Evolutionary conservation across 495 filamentous ascomycete species (phyloP).

Genomic region (Podospora sp.): DNA sequence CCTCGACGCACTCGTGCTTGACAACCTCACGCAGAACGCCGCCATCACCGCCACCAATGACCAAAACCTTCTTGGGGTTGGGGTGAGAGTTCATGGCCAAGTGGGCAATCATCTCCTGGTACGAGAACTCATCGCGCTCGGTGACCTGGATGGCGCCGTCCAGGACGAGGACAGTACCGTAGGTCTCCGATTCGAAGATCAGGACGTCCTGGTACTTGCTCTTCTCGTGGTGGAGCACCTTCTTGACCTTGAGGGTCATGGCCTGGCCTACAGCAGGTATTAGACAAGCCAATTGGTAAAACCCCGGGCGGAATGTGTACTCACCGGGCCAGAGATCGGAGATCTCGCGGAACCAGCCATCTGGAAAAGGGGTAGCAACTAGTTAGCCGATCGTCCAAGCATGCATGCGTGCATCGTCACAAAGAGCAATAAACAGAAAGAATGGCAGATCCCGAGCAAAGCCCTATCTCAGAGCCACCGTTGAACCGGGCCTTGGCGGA

Average conservation of each 20-base stretch:
- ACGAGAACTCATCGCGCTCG: slow-evolving; percentile 97
- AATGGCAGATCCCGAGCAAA: neutral
- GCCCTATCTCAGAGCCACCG: neutral
- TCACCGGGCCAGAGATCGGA: slow-evolving; percentile 92
- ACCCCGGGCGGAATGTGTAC: slow-evolving; percentile 22
- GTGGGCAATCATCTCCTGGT: slow-evolving; percentile 99
- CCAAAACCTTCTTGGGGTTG: slow-evolving; percentile 94
- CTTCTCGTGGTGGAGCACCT: slow-evolving; percentile 98
- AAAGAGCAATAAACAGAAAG: neutral
- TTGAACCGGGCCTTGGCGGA: neutral
- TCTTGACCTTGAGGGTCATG: slow-evolving; percentile 97
- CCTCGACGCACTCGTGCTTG: slow-evolving; percentile 92
- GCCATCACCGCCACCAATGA: slow-evolving; percentile 96
- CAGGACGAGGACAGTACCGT: slow-evolving; percentile 95
- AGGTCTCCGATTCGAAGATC: slow-evolving; percentile 95
- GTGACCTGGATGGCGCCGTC: slow-evolving; percentile 99
- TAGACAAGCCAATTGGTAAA: neutral
- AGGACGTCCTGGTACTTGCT: slow-evolving; percentile 98
- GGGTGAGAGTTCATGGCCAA: slow-evolving; percentile 98
- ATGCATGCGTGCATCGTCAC: neutral
- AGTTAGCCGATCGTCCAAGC: slow-evolving; percentile 3
- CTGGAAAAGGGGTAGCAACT: slow-evolving; percentile 45
- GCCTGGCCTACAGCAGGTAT: slow-evolving; percentile 66
- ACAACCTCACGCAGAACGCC: slow-evolving; percentile 97
- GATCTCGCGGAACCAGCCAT: slow-evolving; percentile 99